Percentiles rank a stretch among this genome's conserved stretches.
phyloP scores from a whole-genome alignment of 2,329 filamentous ascomycete genomes.

The Cladosporium sp. region DNA sequence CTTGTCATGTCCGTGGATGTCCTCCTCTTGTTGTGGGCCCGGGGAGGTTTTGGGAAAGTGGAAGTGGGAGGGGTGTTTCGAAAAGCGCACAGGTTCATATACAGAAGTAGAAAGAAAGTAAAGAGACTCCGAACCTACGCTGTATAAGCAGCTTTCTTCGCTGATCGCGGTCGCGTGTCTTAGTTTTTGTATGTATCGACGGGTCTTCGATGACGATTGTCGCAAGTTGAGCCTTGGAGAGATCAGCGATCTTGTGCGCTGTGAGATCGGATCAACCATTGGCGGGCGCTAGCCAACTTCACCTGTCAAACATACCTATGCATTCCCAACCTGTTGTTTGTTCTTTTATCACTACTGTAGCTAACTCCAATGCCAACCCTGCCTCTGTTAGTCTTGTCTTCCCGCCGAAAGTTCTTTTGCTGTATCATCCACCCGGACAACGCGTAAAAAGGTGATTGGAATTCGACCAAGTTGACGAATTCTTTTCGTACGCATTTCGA shows the following conservation, averaged over 20 bases:
- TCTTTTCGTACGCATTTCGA: no score
- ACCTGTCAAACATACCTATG: no score
- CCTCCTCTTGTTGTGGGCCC: slow-evolving; percentile 1
- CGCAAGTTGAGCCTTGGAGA: background rate
- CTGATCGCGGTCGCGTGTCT: background rate
- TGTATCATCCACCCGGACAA: no score
- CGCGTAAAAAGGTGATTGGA: no score
- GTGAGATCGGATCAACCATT: background rate
- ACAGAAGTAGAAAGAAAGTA: background rate
- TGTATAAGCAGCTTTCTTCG: background rate
- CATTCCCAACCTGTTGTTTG: no score
- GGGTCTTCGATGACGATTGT: background rate
- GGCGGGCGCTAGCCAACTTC: no score
- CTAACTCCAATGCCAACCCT: no score
- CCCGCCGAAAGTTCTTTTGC: no score
- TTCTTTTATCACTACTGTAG: no score
- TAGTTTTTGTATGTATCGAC: background rate
- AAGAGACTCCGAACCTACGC: background rate
- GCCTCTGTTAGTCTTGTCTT: no score
- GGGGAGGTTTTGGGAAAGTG: background rate
- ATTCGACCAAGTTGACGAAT: no score
- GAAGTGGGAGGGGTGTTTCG: background rate
- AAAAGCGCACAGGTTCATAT: slow-evolving; percentile 6
- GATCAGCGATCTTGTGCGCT: background rate
- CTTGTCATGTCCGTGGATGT: slow-evolving; percentile 1